Evolutionary conservation across 2,329 filamentous ascomycete genomes (phyloP), one percentile per base, ranked within the genome.

Genomic region (Aspergillus candidus): DNA sequence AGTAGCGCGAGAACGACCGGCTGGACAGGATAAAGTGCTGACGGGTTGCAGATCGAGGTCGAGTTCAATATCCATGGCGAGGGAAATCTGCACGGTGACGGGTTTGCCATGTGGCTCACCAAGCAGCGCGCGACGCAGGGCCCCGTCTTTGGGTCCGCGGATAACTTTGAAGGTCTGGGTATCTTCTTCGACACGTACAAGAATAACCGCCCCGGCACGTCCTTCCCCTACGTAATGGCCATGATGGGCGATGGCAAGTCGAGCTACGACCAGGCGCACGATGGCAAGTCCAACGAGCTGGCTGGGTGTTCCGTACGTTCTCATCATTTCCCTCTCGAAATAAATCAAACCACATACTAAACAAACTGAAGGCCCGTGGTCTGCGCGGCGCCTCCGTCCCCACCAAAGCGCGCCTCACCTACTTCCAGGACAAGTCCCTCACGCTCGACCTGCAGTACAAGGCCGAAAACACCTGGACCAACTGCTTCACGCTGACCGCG

Each of bases 151-250:
- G 93, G 93, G 40, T 84, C 83, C 55, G 75, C 78, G 27, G 91
- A 98, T 71, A 80, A 80, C 52, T 98, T 97, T 58, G 91, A 98
- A 67, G 93, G 93, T 4, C 78, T 98, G 37, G 93, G 89, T 43
- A 78, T 98, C 68, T 97, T 96, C 74, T 80, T 98, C 72, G 93
- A 98, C 66, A 98, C 93, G 35, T 98, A 98, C 78, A 98, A 98
- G 82, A 98, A 98, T 75, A 95, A 96, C 74, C 83, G 93, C 11
- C 91, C 93, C 0, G 93, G 93, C 35, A 85, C 88, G 34, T 86
- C 95, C 37, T 98, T 98, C 71, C 93, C 93, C 40, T 96, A 95
- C 63, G 85, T 98, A 60, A 96, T 97, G 90, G 91, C 90, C 51
- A 97, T 97, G 93, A 76, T 89, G 55, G 93, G 93, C 48, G 93